Evolutionary conservation across 352 stramenopile genomes (phyloP), one percentile per base, ranked within the genome.

Genomic region (Globisporangium uncinulatum): DNA sequence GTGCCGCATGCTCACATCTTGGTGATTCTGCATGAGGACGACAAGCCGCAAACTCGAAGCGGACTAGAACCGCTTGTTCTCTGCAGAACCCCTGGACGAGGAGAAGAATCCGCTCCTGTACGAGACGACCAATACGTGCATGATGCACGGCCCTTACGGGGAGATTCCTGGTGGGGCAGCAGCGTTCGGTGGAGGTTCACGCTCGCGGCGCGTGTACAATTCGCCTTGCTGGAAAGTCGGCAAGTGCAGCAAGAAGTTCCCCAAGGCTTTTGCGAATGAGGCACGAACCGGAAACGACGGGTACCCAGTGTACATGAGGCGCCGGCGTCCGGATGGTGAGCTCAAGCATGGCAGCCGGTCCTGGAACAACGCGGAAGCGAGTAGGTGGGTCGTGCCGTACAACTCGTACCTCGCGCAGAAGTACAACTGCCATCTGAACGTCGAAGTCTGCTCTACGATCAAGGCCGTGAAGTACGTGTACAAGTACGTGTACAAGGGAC

Each of bases 1-100:
- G 52, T 79, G 15, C 65, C 69, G 13, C 75, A 89, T 39, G 65
- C 63, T 0, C 78, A 86, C 53, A 72, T 81, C 14, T 36, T 86
- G 2, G 11, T 76, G 9, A 81, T 82, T 44, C 54, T 89, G 15
- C 39, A 66, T 7, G 64, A 69, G 3, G 65, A 71, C 11, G 32
- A 55, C 42, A 75, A 66, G 29, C 57, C 61, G 4, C 29, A n/a
- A 1, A 69, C 21, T 13, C 5, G 4, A n/a, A 0, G 47, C 7
- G 41, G 24, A 29, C 24, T 29, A 29, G 2, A 29, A 29, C 24
- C 24, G 24, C 24, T 29, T 4, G 24, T 1, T 29, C 24, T 29
- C 24, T 4, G 24, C 24, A 29, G 24, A 29, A 29, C 24, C 1
- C 24, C 24, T 4, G 4, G 24, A 29, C 24, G 24, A 29, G 4